These are phyloP conservation scores for Lasiodiplodia gonubiensis DNA, from an alignment of 2,329 filamentous ascomycete genomes.

Conservation along the genomic window DNA sequence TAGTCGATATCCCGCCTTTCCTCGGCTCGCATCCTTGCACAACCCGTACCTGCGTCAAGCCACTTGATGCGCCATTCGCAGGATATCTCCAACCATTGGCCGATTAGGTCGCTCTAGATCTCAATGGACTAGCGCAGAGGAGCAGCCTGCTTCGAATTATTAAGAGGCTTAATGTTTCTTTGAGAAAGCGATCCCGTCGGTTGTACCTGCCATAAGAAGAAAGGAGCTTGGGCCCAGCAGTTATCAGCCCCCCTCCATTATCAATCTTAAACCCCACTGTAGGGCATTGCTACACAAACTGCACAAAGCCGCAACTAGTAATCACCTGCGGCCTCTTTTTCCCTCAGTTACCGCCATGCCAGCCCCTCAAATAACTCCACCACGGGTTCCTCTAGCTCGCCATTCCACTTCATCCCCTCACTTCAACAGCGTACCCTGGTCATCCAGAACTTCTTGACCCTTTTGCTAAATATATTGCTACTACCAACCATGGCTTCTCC, in stretches of 20 bases:
- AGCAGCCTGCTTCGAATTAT: background rate
- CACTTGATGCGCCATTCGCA: background rate
- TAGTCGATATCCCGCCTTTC: background rate
- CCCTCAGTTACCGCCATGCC: background rate
- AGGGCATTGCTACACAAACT: background rate
- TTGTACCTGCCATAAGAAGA: background rate
- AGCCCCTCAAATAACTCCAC: background rate
- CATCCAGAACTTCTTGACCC: background rate
- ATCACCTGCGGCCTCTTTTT: background rate
- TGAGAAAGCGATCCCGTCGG: background rate
- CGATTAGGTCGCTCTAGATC: background rate
- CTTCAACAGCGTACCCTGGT: background rate
- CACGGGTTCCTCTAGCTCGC: background rate
- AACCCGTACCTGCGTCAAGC: background rate
- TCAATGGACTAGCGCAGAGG: background rate
- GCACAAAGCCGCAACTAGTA: background rate
- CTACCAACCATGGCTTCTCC: slow-evolving; percentile 9
- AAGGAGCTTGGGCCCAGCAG: slow-evolving; percentile 10
- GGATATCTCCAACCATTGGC: background rate
- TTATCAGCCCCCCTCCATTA: slow-evolving; percentile 13
- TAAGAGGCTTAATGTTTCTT: background rate
- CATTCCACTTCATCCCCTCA: background rate
- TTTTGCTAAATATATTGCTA: no score
- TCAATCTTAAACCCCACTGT: slow-evolving; percentile 13
- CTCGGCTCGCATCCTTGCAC: slow-evolving; percentile 16